Evolutionary conservation across 2,329 filamentous ascomycete genomes (phyloP).

Genomic region (Fusarium foetens): DNA sequence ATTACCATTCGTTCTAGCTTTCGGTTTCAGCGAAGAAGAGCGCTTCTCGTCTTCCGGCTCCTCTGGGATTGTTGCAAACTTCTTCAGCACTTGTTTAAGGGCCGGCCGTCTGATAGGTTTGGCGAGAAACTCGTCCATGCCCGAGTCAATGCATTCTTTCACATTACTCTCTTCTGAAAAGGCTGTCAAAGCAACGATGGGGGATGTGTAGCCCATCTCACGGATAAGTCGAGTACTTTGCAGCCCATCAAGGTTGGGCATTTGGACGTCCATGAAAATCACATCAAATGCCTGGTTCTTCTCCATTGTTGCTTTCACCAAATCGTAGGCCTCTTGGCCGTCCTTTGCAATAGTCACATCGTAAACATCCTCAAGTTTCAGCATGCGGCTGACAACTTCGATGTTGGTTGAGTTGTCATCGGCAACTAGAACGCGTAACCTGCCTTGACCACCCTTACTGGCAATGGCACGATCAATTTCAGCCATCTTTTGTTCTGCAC

Average conservation of each 20-base stretch:
- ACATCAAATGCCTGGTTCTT: conserved; percentile 79
- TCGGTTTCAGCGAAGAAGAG: conserved; percentile 28
- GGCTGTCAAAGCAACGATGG: conserved; percentile 90
- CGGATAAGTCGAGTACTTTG: conserved; percentile 88
- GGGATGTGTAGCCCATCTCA: conserved; percentile 84
- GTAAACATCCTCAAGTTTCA: conserved; percentile 82
- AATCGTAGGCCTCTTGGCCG: conserved; percentile 86
- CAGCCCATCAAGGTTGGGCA: conserved; percentile 92
- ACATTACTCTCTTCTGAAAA: conserved; percentile 92
- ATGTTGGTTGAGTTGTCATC: conserved; percentile 73
- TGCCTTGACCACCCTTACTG: conserved; percentile 67
- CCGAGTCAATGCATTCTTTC: conserved; percentile 85
- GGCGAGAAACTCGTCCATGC: conserved; percentile 89
- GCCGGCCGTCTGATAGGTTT: conserved; percentile 83
- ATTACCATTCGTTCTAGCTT: conserved; percentile 33
- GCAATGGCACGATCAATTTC: conserved; percentile 73
- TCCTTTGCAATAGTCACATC: conserved; percentile 90
- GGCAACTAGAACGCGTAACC: conserved; percentile 84
- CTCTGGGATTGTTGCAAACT: conserved; percentile 83
- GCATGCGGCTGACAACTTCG: conserved; percentile 68
- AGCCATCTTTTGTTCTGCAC: conserved; percentile 69
- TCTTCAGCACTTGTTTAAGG: conserved; percentile 85
- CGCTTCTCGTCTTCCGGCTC: conserved; percentile 56
- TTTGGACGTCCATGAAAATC: conserved; percentile 96
- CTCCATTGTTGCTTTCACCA: conserved; percentile 85